Evolutionary conservation across 2,329 filamentous ascomycete species (phyloP), one percentile per base, ranked within the genome.

Genomic region (Hymenoscyphus repandus): DNA sequence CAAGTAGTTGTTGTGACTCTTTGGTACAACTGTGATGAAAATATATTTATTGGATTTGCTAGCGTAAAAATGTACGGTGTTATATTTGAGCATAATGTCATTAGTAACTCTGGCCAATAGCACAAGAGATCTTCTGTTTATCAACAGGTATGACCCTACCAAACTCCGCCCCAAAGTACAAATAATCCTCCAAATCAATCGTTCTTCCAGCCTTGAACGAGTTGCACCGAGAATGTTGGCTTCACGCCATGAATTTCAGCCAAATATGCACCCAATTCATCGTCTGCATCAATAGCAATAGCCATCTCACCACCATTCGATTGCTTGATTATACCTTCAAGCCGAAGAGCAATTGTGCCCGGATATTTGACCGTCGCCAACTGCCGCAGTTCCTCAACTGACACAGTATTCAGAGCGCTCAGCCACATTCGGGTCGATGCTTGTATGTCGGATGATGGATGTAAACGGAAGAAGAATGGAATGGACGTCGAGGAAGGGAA

Each of bases 211-310:
- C 53, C 58, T 42, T 46, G 43, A 30, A 66, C 56, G 34, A 67
- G 50, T 42, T 66, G 62, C 17, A 66, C 64, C 18, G 56, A 52
- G 43, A 67, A 67, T 5, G 60, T 60, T 7, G 65, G 63, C 55
- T 67, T 67, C 1, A 65, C 58, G 5, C 62, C 62, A 30, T 52
- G 52, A 20, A 65, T 64, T 22, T 88, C 84, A 42, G 77, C 74
- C 58, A 93, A 67, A 68, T 91, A 92, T 0, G 83, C 84, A 52
- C 77, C 77, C 55, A 93, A 66, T 69, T 92, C 86, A 55, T 82
- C 79, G 59, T 91, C 85, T 37, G 83, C 76, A 49, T 84, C 83
- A 59, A 92, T 84, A 49, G 75, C 70, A 61, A 88, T 77, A 13
- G 72, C 72, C 40, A 86, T 72, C 62, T 88, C 85, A 45, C 74